A percentile compares a stretch with the other conserved stretches of the same genome.
phyloP scores from a whole-genome alignment of 2,329 filamentous ascomycete genomes.

The Botrytis galanthina region DNA sequence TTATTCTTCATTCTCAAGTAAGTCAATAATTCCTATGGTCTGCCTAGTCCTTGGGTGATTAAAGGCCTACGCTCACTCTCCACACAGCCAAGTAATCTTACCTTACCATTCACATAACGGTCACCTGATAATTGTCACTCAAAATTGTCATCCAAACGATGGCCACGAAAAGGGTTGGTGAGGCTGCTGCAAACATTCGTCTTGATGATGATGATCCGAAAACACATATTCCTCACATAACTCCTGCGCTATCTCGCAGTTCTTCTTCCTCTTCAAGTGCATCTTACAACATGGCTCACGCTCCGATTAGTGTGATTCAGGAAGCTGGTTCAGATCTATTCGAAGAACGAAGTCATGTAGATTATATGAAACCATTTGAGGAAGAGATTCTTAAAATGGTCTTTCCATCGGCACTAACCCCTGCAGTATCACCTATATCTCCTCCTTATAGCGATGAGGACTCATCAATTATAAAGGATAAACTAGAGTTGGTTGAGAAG shows the following conservation, averaged over 20 bases:
- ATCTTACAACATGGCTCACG: background rate
- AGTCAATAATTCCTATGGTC: background rate
- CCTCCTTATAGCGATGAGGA: background rate
- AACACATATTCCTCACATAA: background rate
- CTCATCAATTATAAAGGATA: background rate
- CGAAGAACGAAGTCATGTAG: background rate
- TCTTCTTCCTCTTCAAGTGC: background rate
- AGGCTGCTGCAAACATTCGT: background rate
- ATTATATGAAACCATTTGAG: constrained; percentile 5
- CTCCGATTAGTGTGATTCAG: background rate
- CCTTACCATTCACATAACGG: background rate
- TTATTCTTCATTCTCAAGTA: background rate
- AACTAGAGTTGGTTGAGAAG: background rate
- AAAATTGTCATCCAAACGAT: background rate
- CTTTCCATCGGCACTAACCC: background rate
- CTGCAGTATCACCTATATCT: background rate
- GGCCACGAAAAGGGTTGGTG: background rate
- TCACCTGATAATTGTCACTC: background rate
- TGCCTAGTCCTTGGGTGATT: background rate
- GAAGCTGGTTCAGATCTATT: background rate
- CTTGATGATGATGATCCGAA: background rate
- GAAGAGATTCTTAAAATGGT: background rate
- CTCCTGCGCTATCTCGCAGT: background rate
- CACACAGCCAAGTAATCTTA: background rate
- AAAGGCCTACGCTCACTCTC: background rate